A percentile compares a stretch with the other conserved stretches of the same genome.
phyloP scores from a whole-genome alignment of 108 stramenopile genomes.

The Pseudonitzschia multistriata region DNA sequence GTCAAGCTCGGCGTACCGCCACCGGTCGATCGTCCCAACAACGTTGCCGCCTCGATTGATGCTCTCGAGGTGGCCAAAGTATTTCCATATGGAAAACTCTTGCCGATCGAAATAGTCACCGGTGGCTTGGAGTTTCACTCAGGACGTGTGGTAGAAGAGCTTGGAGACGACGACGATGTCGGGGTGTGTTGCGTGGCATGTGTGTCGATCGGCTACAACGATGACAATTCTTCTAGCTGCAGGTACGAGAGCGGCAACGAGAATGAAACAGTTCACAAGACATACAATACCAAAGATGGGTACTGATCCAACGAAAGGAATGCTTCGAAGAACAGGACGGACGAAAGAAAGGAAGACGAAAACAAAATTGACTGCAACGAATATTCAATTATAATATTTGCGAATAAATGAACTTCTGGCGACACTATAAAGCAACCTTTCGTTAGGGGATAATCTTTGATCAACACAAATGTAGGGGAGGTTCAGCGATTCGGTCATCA shows the following conservation, averaged over 20 bases:
- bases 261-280: slow-evolving; percentile 28
- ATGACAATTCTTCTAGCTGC: slow-evolving; percentile 28
- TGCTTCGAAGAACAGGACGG: too few relatives aligned
- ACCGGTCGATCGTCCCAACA: background rate
- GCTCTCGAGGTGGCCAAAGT: slow-evolving; percentile 45
- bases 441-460: too few relatives aligned
- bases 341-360: too few relatives aligned
- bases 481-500: too few relatives aligned
- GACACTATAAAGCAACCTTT: too few relatives aligned
- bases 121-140: slow-evolving; percentile 68
- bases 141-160: slow-evolving; percentile 64
- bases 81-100: slow-evolving; percentile 57
- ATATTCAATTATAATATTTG: too few relatives aligned
- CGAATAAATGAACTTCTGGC: too few relatives aligned
- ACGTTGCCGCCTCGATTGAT: slow-evolving; percentile 25
- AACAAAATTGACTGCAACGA: too few relatives aligned
- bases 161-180: slow-evolving; percentile 65
- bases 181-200: slow-evolving; percentile 67
- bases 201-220: slow-evolving; percentile 65
- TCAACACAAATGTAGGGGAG: too few relatives aligned
- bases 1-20: slow-evolving; percentile 64
- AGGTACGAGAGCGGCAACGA: background rate
- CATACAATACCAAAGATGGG: slow-evolving; percentile 51
- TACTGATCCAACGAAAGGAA: slow-evolving; percentile 16
- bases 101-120: slow-evolving; percentile 57